Percentiles rank a stretch among this genome's conserved stretches.
Conservation (phyloP, 495 filamentous ascomycete genomes). For the Annulohypoxylon nitens region DNA sequence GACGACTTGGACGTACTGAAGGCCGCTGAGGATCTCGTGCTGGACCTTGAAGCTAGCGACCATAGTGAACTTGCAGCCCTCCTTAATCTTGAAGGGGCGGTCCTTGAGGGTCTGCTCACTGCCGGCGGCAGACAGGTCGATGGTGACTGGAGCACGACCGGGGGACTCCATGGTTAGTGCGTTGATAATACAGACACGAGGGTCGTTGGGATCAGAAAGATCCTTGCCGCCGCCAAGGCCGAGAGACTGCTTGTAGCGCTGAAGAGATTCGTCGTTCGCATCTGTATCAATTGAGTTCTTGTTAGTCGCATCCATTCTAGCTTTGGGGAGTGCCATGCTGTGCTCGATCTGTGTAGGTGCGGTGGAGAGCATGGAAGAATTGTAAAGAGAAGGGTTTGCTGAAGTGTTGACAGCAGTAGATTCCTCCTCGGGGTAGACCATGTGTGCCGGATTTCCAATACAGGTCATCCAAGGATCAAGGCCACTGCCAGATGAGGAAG, state of each 20-base stretch:
- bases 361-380: not conserved
- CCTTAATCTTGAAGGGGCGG: conserved; percentile 96
- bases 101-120: conserved; percentile 79
- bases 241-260: conserved; percentile 96
- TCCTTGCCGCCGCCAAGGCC: conserved; percentile 76
- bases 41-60: conserved; percentile 93
- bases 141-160: conserved; percentile 83
- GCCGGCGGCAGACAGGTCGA: conserved; percentile 77
- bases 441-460: conserved; percentile 34
- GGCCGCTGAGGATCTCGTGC: conserved; percentile 91
- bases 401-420: conserved; percentile 4
- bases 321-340: conserved; percentile 1
- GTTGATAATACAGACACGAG: conserved; percentile 88
- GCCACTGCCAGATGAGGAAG: conserved; percentile 29
- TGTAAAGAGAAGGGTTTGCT: conserved; percentile 4
- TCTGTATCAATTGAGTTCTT: conserved; percentile 57
- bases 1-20: conserved; percentile 94
- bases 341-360: conserved; percentile 19
- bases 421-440: conserved; percentile 31
- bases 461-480: conserved; percentile 48
- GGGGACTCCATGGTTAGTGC: conserved; percentile 85
- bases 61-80: conserved; percentile 92
- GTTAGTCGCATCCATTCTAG: conserved; percentile 36
- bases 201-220: conserved; percentile 79
- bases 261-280: conserved; percentile 87